Evolutionary conservation across 192 early-diverging fungal genomes (phyloP), one percentile per base, ranked within the genome.

Genomic region (Coemansia sp.): DNA sequence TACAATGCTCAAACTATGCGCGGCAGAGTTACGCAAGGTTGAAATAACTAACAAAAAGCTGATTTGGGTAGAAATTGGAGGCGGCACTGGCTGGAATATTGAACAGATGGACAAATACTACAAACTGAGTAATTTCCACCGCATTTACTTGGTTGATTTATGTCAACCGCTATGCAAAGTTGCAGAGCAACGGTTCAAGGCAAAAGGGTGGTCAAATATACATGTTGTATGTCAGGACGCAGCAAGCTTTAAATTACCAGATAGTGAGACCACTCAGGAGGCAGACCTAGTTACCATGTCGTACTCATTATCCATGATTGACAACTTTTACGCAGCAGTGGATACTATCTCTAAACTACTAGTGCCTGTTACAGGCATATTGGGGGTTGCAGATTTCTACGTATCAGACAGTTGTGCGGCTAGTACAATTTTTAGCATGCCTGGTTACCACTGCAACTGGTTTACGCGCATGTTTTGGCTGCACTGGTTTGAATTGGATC

Each of bases 221-320:
- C 68, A 64, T 19, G 90, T 94, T 4, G 62, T 94, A 24, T 94
- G 90, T 74, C 84, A 89, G 65, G 92, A 92, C 75, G 93, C 91
- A 13, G 54, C 84, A 22, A 84, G 73, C 29, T 92, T 92, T 73
- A 80, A 75, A 32, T 77, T 91, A 39, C 87, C 91, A 20, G 82
- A 80, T 11, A 75, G 82, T 39, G 50, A 23, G 22, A 16, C 20
- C 3, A 8, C 50, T 16, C 24, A 73, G 86, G 84, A 88, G 39
- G 82, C 92, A 56, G 88, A 90, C 37, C 64, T 94, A 16, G 77
- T 94, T 32, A 93, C 92, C 52, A 88, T 93, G 88, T 92, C 89
- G 8, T 94, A 94, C 82, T 93, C 93, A 5, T 75, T 94, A 22
- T 91, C 93, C 3, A 94, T 94, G 93, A 90, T 94, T 55, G 92